Evolutionary conservation across 2,329 filamentous ascomycete genomes (phyloP).

Genomic region (Xylariaceae sp.): DNA sequence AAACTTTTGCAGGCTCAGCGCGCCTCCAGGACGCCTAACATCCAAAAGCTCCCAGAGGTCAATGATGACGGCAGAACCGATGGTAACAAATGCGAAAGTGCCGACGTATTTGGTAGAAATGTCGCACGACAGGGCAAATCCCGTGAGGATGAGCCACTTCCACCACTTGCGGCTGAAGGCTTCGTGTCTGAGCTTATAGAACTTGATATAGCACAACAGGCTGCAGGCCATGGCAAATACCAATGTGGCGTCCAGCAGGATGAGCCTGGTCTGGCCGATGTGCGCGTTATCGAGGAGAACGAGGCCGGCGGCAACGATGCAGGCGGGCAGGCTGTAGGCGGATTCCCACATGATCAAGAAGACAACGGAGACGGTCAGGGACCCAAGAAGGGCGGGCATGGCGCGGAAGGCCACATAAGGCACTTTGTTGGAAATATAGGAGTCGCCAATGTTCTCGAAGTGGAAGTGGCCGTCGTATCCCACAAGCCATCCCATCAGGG

Average conservation of each 20-base stretch:
- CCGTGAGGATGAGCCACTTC: slow-evolving; percentile 97
- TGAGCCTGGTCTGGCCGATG: slow-evolving; percentile 91
- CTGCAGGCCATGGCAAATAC: slow-evolving; percentile 96
- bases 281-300: slow-evolving; percentile 97
- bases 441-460: slow-evolving; percentile 99
- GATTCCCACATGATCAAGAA: slow-evolving; percentile 99
- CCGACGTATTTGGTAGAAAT: slow-evolving; percentile 99
- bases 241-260: slow-evolving; percentile 88
- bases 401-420: slow-evolving; percentile 95
- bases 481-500: slow-evolving; percentile 93
- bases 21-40: slow-evolving; percentile 75
- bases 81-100: slow-evolving; percentile 92
- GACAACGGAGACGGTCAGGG: slow-evolving; percentile 86
- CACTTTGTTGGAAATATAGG: slow-evolving; percentile 93
- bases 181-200: slow-evolving; percentile 90
- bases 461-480: slow-evolving; percentile 96
- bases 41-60: slow-evolving; percentile 94
- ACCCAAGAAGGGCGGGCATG: slow-evolving; percentile 84
- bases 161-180: slow-evolving; percentile 96
- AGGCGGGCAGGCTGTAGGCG: slow-evolving; percentile 91
- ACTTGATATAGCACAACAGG: slow-evolving; percentile 89
- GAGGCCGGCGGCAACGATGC: slow-evolving; percentile 76
- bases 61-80: slow-evolving; percentile 87
- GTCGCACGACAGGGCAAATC: slow-evolving; percentile 90
- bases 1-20: slow-evolving; percentile 74